Base-by-base conservation (phyloP, 768 basidiomycete species). In the Coprinopsis cinerea region DNA sequence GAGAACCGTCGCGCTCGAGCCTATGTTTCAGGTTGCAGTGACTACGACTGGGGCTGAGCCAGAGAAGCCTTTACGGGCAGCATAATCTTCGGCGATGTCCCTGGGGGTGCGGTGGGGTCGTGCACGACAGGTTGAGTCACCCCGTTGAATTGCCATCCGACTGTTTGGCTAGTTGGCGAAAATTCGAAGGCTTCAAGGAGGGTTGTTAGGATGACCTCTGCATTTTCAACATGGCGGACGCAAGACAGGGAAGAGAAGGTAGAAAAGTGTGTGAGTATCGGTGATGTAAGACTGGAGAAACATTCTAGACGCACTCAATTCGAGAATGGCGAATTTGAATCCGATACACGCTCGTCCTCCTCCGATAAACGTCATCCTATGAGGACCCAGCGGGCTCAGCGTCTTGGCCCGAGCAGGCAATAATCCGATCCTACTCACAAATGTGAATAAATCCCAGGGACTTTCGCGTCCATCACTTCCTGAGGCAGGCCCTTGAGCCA, bases 251-350 rank as follows among this genome's bases (percentile, higher is more conserved):
- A 25, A 11, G 10, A 17, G 4, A 11, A 4, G 25, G 10, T 26
- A 22, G 27, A 26, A 25, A 20, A n/a, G 5, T 4, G 23, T 14
- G 25, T 23, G 24, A 27, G 18, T 17, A 14, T 20, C 28, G 14
- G 5, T 22, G 15, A 13, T 4, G 15, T 22, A 3, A 30, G n/a
- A 28, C 3, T 3, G 20, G 27, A 44, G 32, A 2, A 5, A 42
- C 24, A 32, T 15, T 18, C n/a, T n/a, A n/a, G 7, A 64, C 72
- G 18, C 55, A 78, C 76, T 78, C 64, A 76, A 75, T 57, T 78
- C 77, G 11, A 79, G 61, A 51, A 78, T 70, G 1, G 76, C 69
- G 61, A 80, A 78, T 56, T 78, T 77, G 64, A 78, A 77, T 0
- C 76, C 77, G 23, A 55, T 55, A 46, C 56, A 57, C 30, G 56